These are phyloP conservation scores for Nicotiana undulata DNA, from an alignment of 257 asterid genomes.

Conservation along the genomic window DNA sequence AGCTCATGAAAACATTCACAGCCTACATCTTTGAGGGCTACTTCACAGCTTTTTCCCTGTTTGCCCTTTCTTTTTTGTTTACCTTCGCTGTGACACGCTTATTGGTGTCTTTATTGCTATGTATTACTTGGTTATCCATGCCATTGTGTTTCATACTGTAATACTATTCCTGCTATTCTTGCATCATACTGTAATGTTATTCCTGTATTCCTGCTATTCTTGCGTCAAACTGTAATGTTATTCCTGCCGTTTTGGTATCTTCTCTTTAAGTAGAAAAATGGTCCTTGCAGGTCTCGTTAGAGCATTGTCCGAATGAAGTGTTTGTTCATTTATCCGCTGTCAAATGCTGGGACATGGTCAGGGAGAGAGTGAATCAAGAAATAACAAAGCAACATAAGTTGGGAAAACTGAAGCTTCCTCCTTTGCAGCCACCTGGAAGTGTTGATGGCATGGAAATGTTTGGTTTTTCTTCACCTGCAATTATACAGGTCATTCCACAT, in stretches of 20 bases:
- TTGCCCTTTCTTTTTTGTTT: not conserved
- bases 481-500: constrained; percentile 54
- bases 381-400: constrained; percentile 74
- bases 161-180: too few species aligned
- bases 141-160: not conserved
- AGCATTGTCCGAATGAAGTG: constrained; percentile 69
- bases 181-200: not conserved
- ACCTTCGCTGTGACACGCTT: not conserved
- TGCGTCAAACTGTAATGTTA: not conserved
- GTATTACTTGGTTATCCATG: not conserved
- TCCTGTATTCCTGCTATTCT: too few species aligned
- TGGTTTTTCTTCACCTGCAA: constrained; percentile 85
- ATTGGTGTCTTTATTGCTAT: not conserved
- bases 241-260: not conserved
- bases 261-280: constrained; percentile 1
- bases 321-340: constrained; percentile 62
- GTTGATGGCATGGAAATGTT: constrained; percentile 95
- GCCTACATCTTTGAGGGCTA: not conserved
- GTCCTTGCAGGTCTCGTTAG: constrained; percentile 57
- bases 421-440: constrained; percentile 98
- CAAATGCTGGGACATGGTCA: constrained; percentile 95
- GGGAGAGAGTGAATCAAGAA: constrained; percentile 87
- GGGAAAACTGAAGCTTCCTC: constrained; percentile 68
- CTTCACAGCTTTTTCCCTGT: not conserved
- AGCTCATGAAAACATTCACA: not conserved